Evolutionary conservation across 495 filamentous ascomycete genomes (phyloP).

Genomic region (Penicillium taxi): DNA sequence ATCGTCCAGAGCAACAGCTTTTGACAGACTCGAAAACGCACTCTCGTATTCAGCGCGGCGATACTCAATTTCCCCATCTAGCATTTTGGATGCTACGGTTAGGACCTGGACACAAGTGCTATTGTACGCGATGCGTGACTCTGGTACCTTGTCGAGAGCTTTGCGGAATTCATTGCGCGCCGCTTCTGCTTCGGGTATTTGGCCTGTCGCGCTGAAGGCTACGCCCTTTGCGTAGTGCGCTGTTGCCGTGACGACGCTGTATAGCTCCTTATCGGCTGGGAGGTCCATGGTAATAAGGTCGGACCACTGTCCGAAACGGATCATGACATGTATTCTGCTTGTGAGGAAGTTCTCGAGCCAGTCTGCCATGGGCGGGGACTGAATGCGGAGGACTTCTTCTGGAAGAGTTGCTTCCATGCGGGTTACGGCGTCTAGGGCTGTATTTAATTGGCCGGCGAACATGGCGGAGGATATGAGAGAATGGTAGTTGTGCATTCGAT

Average conservation of each 20-base stretch:
- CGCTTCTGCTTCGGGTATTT: constrained; percentile 34
- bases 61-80: constrained; percentile 58
- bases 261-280: constrained; percentile 43
- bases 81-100: constrained; percentile 47
- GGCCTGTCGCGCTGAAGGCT: constrained; percentile 44
- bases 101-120: constrained; percentile 50
- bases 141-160: constrained; percentile 39
- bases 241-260: constrained; percentile 49
- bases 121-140: constrained; percentile 43
- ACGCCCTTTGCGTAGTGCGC: constrained; percentile 52
- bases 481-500: constrained; percentile 55
- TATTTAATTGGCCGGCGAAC: constrained; percentile 48
- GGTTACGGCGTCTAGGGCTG: constrained; percentile 44
- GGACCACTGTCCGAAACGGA: constrained; percentile 57
- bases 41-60: constrained; percentile 42
- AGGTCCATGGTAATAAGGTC: constrained; percentile 43
- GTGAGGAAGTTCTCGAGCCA: constrained; percentile 56
- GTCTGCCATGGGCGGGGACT: constrained; percentile 58
- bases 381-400: constrained; percentile 47
- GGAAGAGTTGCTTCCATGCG: constrained; percentile 47
- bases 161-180: constrained; percentile 35
- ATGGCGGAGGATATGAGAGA: constrained; percentile 60
- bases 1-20: constrained; percentile 43
- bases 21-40: constrained; percentile 43
- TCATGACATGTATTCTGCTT: constrained; percentile 52